Evolutionary conservation across 441 rosid species (phyloP).

Genomic region (Pelargonium cotyledonis): DNA sequence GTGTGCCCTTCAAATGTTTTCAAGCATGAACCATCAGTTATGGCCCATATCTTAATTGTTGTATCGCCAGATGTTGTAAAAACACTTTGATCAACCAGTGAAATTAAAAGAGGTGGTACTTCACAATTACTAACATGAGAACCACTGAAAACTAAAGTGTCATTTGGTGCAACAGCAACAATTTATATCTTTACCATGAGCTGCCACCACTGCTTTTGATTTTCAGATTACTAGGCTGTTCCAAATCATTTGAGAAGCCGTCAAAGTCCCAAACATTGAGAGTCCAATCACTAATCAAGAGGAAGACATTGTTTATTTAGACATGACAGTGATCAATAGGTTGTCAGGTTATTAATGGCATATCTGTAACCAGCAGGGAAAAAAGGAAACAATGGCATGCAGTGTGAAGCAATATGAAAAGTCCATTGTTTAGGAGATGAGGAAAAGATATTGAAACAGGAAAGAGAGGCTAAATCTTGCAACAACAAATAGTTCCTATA

Average conservation of each 20-base stretch:
- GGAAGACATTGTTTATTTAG: constrained; percentile 9
- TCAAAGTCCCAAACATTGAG: constrained; percentile 87
- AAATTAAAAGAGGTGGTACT: too few species aligned
- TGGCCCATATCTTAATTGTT: constrained; percentile 86
- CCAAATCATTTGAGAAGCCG: constrained; percentile 45
- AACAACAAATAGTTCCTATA: too few species aligned
- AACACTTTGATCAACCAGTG: constrained; percentile 92
- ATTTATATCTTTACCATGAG: constrained; percentile 90
- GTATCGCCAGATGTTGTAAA: constrained; percentile 93
- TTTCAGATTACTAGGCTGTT: constrained; percentile 61
- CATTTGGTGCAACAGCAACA: constrained; percentile 87
- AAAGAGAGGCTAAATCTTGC: too few species aligned
- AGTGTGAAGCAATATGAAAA: too few species aligned
- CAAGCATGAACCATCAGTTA: constrained; percentile 89
- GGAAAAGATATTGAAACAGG: too few species aligned
- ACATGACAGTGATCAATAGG: neutral
- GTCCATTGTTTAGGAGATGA: neutral
- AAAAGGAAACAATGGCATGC: too few species aligned
- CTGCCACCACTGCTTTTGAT: constrained; percentile 85
- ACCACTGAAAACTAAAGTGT: constrained; percentile 83
- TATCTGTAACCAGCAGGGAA: too few species aligned
- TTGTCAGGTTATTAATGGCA: neutral
- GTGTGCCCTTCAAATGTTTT: constrained; percentile 97
- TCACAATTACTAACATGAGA: constrained; percentile 81
- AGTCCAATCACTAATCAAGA: constrained; percentile 70